Base-by-base conservation (phyloP, 2,329 filamentous ascomycete genomes). In the Macroventuria anomochaeta region DNA sequence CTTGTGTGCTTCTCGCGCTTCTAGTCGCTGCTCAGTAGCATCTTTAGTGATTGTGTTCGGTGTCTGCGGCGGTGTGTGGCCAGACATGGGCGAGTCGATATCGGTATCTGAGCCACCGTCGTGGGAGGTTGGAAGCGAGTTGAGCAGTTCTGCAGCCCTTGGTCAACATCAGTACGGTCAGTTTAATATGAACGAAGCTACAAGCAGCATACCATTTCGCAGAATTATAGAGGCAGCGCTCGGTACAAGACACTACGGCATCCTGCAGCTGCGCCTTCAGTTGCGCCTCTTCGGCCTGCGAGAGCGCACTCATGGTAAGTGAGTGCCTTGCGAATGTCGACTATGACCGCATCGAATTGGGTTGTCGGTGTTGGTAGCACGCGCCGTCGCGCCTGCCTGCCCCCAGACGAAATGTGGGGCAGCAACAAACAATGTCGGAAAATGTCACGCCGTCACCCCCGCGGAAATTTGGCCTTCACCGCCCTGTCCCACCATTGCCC, bases 121-220 rank as follows among this genome's bases (percentile, higher is more conserved):
- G 50, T 88, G 84, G 37, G 79, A 64, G 13, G 75, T 67, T 31
- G 89, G 84, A 33, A 97, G 86, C 2, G 95, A 89, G 68, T 90
- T 91, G 53, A 97, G 85, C 62, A 97, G 86, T 78, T 99, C 95
- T 66, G 95, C 93, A 40, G 93, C 91, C 93, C 93, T 97, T 70
- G 36, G 63, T 63, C 60, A 63, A 62, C 55, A 71, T 69, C 64
- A 68, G 63, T 39, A 68, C 42, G 41, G 34, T 37, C 34, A 46
- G 15, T 20, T 26, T 23, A 31, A 20, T 20, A 42, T 13, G 23
- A 43, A 40, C 41, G n/a, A 26, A 33, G 44, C 39, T 18, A 21
- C 3, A 13, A 21, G 20, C 18, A 21, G 54, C 68, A 31, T 69
- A 96, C 95, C 95, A 99, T 86, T 97, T 97, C 23, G 95, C 88